These are phyloP conservation scores for Otatea glauca DNA, from an alignment of 176 grass and related monocot genomes.

Conservation along the genomic window DNA sequence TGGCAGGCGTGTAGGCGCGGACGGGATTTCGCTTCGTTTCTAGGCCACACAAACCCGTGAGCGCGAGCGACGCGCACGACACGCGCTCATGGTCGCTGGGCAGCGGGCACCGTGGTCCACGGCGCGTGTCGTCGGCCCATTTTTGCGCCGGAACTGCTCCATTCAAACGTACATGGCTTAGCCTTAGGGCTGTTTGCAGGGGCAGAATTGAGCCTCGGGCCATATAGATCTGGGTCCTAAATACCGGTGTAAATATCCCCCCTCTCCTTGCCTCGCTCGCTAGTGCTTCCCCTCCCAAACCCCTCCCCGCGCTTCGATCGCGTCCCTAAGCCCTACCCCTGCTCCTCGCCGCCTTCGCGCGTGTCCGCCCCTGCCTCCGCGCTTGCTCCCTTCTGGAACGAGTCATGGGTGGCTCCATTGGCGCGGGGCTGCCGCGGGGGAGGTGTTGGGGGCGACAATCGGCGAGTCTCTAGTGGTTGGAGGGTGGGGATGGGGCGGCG, in stretches of 20 bases:
- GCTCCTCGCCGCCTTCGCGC: neutral
- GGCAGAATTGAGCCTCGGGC: too few species aligned
- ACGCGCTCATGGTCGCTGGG: too few species aligned
- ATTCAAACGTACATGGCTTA: too few species aligned
- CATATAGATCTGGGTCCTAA: too few species aligned
- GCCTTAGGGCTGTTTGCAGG: too few species aligned
- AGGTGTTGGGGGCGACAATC: neutral
- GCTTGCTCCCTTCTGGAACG: neutral
- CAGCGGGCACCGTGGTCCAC: too few species aligned
- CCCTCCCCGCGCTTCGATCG: neutral
- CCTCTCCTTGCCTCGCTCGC: neutral
- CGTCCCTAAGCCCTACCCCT: neutral
- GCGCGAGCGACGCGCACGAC: too few species aligned
- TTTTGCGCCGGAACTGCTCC: neutral
- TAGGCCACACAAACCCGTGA: constrained; percentile 38
- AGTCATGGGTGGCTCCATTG: neutral
- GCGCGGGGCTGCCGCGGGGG: neutral
- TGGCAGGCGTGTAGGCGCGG: constrained; percentile 21
- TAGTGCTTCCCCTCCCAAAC: constrained; percentile 1
- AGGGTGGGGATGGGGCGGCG: neutral
- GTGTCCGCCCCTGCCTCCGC: too few species aligned
- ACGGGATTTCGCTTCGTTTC: constrained; percentile 39
- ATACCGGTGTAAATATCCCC: too few species aligned
- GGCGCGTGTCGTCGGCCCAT: neutral
- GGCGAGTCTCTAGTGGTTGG: constrained; percentile 16